Evolutionary conservation across 2,329 filamentous ascomycete species (phyloP).

Genomic region (Scedosporium aurantiacum): DNA sequence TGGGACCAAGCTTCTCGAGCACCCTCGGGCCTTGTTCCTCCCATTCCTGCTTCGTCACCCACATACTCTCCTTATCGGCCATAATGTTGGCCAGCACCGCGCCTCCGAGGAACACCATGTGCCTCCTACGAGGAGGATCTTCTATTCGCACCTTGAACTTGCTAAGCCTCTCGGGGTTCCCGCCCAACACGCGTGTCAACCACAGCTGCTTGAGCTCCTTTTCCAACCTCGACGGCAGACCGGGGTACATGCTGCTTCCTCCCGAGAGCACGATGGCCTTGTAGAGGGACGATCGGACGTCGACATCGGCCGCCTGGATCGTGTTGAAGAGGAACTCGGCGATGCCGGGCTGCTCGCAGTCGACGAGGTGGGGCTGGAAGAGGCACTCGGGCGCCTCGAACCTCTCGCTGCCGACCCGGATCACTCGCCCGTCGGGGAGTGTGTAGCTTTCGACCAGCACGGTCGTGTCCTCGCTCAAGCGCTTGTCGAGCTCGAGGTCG

Average conservation of each 20-base stretch:
- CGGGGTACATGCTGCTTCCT: conserved; percentile 98
- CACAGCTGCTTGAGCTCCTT: conserved; percentile 99
- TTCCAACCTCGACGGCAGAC: conserved; percentile 84
- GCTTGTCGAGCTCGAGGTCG: conserved; percentile 91
- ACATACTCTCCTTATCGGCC: conserved; percentile 98
- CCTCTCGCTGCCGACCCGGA: conserved; percentile 89
- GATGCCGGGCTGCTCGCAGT: conserved; percentile 93
- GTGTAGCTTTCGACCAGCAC: conserved; percentile 97
- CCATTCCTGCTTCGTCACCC: conserved; percentile 97
- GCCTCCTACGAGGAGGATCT: conserved; percentile 85
- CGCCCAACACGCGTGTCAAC: conserved; percentile 81
- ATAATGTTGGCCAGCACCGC: conserved; percentile 97
- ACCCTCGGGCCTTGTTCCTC: conserved; percentile 77
- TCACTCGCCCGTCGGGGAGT: conserved; percentile 88
- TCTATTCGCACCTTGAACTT: conserved; percentile 99
- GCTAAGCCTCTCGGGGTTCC: conserved; percentile 85
- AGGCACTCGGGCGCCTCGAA: conserved; percentile 97
- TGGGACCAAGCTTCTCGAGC: conserved; percentile 84
- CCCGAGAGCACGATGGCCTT: conserved; percentile 96
- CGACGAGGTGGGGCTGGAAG: conserved; percentile 95
- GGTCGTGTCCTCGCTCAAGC: conserved; percentile 92
- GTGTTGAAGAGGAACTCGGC: conserved; percentile 98
- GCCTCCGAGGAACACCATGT: conserved; percentile 99
- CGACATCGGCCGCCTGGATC: conserved; percentile 90
- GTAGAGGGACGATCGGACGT: conserved; percentile 86